Evolutionary conservation across 176 grass and related monocot genomes (phyloP).

Genomic region (Aegilops longissima): DNA sequence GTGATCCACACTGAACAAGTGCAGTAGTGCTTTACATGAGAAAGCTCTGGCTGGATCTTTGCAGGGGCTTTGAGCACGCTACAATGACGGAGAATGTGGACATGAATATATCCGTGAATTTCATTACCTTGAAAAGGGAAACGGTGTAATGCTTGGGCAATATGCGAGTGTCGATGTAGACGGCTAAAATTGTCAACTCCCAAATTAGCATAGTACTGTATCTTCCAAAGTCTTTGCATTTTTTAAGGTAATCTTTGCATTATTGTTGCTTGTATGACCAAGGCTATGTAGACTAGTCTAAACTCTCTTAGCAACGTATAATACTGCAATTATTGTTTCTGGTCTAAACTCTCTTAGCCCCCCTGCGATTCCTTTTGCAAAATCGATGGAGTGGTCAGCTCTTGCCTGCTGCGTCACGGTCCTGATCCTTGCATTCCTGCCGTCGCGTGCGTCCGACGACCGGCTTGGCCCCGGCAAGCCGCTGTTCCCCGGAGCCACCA

Average conservation of each 20-base stretch:
- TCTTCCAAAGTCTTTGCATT: neutral
- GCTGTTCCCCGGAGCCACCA: neutral
- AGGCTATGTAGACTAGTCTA: neutral
- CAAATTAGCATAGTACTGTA: neutral
- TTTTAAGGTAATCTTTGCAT: neutral
- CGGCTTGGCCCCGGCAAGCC: constrained; percentile 16
- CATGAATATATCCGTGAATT: too few relatives aligned
- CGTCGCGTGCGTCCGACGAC: neutral
- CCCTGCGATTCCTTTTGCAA: too few relatives aligned
- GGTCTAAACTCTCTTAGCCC: neutral
- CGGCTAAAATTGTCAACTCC: neutral
- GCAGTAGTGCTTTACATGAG: too few relatives aligned
- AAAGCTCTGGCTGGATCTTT: too few relatives aligned
- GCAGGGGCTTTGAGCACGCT: too few relatives aligned
- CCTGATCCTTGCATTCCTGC: neutral
- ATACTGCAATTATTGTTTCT: neutral
- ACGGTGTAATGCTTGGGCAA: neutral
- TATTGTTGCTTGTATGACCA: constrained; percentile 9
- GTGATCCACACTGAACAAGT: too few relatives aligned
- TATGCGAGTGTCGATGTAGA: too few relatives aligned
- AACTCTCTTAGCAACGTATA: neutral
- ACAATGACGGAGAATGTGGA: too few relatives aligned
- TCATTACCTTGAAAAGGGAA: neutral
- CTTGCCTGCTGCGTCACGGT: neutral
- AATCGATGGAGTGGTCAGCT: neutral